phyloP scores from a whole-genome alignment of 306 rosid genomes.

The Gleditsia sinensis region DNA sequence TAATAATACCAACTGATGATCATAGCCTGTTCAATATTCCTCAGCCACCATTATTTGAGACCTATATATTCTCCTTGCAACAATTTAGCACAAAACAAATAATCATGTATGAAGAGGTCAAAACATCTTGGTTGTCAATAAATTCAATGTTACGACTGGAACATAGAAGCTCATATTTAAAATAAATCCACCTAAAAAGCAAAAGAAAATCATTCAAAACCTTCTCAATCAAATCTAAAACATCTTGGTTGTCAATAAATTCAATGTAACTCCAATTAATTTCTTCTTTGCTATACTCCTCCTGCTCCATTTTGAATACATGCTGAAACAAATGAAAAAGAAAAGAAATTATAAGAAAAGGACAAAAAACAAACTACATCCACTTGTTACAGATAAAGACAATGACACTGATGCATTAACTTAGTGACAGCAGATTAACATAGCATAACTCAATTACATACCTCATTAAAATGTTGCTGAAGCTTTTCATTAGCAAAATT shows the following conservation, averaged over 20 bases:
- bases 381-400: slow-evolving; percentile 16
- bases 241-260: slow-evolving; percentile 98
- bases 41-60: slow-evolving; percentile 16
- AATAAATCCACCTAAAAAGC: slow-evolving; percentile 2
- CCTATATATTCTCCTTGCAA: slow-evolving; percentile 10
- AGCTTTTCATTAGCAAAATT: slow-evolving; percentile 99
- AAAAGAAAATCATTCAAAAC: slow-evolving; percentile 41
- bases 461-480: slow-evolving; percentile 99
- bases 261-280: slow-evolving; percentile 99
- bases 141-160: no score
- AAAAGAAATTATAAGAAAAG: slow-evolving; percentile 25
- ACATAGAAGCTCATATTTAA: neutral
- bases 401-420: neutral
- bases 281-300: slow-evolving; percentile 93
- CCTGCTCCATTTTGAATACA: slow-evolving; percentile 99
- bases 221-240: slow-evolving; percentile 97
- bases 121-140: neutral
- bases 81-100: slow-evolving; percentile 24
- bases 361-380: neutral
- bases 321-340: slow-evolving; percentile 63
- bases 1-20: neutral
- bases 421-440: slow-evolving; percentile 11
- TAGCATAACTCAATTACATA: slow-evolving; percentile 27
- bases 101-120: slow-evolving; percentile 16
- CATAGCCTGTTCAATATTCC: slow-evolving; percentile 10